phyloP scores from a whole-genome alignment of 164 flowering plant genomes.

The grape (Vitis vinifera) region DNA sequence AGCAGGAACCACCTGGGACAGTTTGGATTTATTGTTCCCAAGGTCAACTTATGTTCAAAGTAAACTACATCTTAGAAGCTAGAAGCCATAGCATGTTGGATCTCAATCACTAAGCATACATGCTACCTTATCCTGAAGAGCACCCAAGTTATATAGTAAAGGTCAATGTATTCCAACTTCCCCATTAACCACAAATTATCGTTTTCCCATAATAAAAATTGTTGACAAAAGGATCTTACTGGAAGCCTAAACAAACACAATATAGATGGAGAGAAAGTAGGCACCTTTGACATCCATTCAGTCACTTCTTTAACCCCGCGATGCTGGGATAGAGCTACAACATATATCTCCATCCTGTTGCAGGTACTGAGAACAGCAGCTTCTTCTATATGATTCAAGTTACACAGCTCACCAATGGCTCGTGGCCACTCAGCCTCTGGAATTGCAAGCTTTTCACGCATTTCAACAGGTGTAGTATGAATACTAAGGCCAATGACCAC shows the following conservation, averaged over 20 bases:
- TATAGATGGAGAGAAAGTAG: background rate
- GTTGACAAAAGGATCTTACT: background rate
- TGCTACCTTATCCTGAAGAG: background rate
- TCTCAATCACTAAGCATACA: background rate
- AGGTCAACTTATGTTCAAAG: too few relatives aligned
- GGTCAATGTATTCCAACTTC: background rate
- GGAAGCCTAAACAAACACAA: too few relatives aligned
- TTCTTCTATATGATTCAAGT: conserved; percentile 91
- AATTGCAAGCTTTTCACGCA: conserved; percentile 97
- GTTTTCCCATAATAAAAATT: background rate
- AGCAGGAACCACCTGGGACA: background rate
- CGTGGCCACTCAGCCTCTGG: conserved; percentile 99
- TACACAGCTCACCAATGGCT: conserved; percentile 86
- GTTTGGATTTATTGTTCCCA: background rate
- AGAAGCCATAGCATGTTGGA: background rate
- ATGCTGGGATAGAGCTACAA: conserved; percentile 89
- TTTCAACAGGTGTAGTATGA: conserved; percentile 92
- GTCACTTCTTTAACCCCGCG: conserved; percentile 97
- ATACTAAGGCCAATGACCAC: conserved; percentile 96
- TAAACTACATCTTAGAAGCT: too few relatives aligned
- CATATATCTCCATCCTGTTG: conserved; percentile 97
- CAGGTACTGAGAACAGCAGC: conserved; percentile 99
- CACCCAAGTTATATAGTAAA: background rate
- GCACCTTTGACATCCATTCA: conserved; percentile 99
- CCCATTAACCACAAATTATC: background rate